Conservation (phyloP, 441 rosid genomes). For the Populus tomentosa region DNA sequence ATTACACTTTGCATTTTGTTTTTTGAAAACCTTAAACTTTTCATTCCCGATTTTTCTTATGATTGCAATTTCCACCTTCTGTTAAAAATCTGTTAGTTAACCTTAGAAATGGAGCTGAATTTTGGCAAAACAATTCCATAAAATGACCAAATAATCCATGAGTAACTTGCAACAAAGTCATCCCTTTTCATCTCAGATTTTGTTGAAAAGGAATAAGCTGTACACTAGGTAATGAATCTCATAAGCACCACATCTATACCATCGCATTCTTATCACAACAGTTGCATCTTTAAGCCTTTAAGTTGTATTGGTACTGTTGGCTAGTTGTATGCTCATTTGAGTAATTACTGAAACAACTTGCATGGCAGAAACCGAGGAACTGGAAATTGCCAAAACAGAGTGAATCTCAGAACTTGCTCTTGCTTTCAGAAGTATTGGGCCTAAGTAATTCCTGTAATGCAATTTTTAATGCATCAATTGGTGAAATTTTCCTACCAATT, state of each 20-base stretch:
- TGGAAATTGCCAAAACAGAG: conserved; percentile 44
- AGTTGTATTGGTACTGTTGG: background rate
- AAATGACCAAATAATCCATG: too few species aligned
- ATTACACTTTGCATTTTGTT: too few species aligned
- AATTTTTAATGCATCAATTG: conserved; percentile 35
- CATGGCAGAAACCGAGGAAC: conserved; percentile 36
- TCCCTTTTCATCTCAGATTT: background rate
- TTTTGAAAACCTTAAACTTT: too few species aligned
- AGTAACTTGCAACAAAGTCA: background rate
- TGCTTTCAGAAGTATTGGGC: conserved; percentile 36
- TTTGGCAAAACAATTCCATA: too few species aligned
- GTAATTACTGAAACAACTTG: conserved; percentile 6
- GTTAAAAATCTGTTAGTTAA: too few species aligned
- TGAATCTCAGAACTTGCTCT: conserved; percentile 26
- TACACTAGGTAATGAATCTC: background rate
- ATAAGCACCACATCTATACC: background rate
- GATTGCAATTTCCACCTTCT: too few species aligned
- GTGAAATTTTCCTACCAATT: conserved; percentile 53
- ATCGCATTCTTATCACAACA: background rate
- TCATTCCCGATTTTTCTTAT: too few species aligned
- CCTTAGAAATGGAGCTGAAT: too few species aligned
- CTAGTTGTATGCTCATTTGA: background rate
- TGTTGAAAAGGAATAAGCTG: background rate
- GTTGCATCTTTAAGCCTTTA: background rate
- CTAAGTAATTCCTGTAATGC: conserved; percentile 28